Conservation (phyloP, 306 rosid species). For the Psophocarpus tetragonolobus region DNA sequence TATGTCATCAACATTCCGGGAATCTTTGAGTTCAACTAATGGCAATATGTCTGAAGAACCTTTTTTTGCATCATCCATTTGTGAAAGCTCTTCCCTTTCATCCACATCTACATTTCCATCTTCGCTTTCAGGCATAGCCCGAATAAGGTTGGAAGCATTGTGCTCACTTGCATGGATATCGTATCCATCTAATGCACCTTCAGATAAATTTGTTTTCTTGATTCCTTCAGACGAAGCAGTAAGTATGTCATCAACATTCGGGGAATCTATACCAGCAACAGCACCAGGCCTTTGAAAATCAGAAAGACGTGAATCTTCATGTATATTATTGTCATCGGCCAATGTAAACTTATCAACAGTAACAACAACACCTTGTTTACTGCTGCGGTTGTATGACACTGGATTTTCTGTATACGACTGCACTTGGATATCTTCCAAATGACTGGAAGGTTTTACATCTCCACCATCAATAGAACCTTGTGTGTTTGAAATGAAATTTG, state of each 20-base stretch:
- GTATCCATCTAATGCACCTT: conserved; percentile 29
- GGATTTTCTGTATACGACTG: conserved; percentile 28
- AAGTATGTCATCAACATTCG: conserved; percentile 1
- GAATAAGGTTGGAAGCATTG: conserved; percentile 23
- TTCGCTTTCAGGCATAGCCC: conserved; percentile 18
- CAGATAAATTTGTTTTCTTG: conserved; percentile 26
- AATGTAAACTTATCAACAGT: conserved; percentile 16
- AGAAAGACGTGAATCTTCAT: conserved; percentile 36
- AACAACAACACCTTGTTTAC: conserved; percentile 10
- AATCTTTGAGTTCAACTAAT: conserved; percentile 38
- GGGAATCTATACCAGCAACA: conserved; percentile 31
- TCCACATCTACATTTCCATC: conserved; percentile 39
- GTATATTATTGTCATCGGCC: conserved; percentile 27
- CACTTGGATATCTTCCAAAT: conserved; percentile 25
- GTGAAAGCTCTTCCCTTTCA: conserved; percentile 28
- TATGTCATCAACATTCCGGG: conserved; percentile 6
- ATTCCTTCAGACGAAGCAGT: conserved; percentile 40
- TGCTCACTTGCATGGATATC: conserved; percentile 26
- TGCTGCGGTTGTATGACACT: conserved; percentile 13
- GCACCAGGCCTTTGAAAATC: conserved; percentile 38
- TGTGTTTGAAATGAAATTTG: conserved; percentile 23
- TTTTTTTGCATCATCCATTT: conserved; percentile 29
- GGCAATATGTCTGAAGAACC: conserved; percentile 35
- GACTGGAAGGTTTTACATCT: conserved; percentile 30
- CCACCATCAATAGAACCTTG: background rate